Percentiles rank a stretch among this genome's conserved stretches.
Evolutionary conservation across 805 yeast genomes (phyloP).

Genomic region (Saturnispora bothae): DNA sequence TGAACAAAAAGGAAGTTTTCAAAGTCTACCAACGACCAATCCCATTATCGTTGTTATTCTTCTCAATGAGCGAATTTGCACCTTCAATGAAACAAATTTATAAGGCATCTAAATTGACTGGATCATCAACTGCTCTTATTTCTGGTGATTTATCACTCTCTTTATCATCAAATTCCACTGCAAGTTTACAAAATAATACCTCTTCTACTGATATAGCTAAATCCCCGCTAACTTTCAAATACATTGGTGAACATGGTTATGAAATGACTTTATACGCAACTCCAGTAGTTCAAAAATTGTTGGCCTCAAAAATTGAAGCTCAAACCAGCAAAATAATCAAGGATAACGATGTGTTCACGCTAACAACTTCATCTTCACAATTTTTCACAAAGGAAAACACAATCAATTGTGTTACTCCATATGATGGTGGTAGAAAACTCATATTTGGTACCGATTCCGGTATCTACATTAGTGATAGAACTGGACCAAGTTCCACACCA

Average conservation of each 20-base stretch:
- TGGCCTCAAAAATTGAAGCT: constrained; percentile 65
- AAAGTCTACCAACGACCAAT: constrained; percentile 86
- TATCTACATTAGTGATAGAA: constrained; percentile 67
- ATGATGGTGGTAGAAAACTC: constrained; percentile 87
- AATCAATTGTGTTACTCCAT: constrained; percentile 85
- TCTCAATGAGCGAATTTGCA: constrained; percentile 68
- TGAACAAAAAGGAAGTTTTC: constrained; percentile 82
- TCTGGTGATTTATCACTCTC: constrained; percentile 16
- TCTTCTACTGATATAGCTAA: constrained; percentile 18
- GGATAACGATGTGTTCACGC: constrained; percentile 69
- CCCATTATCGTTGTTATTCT: constrained; percentile 65
- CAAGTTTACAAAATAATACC: constrained; percentile 1
- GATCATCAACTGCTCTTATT: constrained; percentile 23
- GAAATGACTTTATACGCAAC: constrained; percentile 44
- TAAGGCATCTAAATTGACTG: constrained; percentile 30
- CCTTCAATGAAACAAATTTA: constrained; percentile 45
- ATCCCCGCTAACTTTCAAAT: constrained; percentile 41
- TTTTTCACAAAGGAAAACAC: constrained; percentile 65
- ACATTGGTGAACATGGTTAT: constrained; percentile 44
- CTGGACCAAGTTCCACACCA: constrained; percentile 51
- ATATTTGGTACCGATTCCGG: constrained; percentile 90
- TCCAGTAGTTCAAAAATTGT: constrained; percentile 61
- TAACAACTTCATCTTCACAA: constrained; percentile 63
- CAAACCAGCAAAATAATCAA: constrained; percentile 70
- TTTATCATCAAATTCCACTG: constrained; percentile 16